phyloP scores from a whole-genome alignment of 129 eudicot species.

The Ambrosia artemisiifolia region DNA sequence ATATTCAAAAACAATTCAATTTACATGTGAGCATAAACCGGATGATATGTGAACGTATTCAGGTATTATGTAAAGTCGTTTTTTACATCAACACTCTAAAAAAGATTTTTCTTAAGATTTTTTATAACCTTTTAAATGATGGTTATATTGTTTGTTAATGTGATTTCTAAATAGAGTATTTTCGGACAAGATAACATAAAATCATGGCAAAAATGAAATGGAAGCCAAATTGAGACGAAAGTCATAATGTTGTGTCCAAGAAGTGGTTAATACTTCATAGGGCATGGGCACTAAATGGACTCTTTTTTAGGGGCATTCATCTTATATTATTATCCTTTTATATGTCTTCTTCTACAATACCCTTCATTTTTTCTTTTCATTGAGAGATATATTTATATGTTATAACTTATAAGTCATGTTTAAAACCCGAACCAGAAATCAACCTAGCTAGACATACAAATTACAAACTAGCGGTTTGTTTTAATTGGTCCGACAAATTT shows the following conservation, averaged over 20 bases:
- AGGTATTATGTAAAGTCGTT: background rate
- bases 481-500: no score
- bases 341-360: background rate
- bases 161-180: background rate
- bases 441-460: background rate
- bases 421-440: background rate
- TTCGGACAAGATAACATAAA: background rate
- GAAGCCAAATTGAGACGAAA: constrained; percentile 10
- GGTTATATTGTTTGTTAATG: background rate
- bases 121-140: background rate
- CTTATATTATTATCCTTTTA: background rate
- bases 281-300: constrained; percentile 33
- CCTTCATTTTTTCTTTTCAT: constrained; percentile 3
- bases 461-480: background rate
- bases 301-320: constrained; percentile 15
- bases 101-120: background rate
- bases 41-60: no score
- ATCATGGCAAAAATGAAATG: background rate
- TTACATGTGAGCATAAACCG: no score
- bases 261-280: constrained; percentile 25
- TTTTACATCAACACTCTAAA: background rate
- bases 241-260: constrained; percentile 32
- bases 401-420: background rate
- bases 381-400: background rate
- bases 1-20: background rate